These are phyloP conservation scores for Nakazawaea ernobii DNA, from an alignment of 805 yeast species.

Conservation along the genomic window DNA sequence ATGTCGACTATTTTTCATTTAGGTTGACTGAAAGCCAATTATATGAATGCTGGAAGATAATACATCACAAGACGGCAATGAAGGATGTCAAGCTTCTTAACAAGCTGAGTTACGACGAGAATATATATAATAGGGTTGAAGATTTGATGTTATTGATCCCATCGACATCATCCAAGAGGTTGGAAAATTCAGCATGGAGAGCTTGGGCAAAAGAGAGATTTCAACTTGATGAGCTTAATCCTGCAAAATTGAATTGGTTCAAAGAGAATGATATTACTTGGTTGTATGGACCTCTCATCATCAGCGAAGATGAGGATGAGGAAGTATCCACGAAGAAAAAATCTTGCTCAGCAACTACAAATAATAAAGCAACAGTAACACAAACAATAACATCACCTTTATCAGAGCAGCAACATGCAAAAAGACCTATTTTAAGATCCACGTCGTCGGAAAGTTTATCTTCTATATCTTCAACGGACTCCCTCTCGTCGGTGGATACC, in stretches of 20 bases:
- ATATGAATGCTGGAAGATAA: conserved; percentile 36
- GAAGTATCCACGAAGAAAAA: not conserved
- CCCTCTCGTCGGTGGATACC: conserved; percentile 5
- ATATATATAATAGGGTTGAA: conserved; percentile 21
- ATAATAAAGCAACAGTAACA: not conserved
- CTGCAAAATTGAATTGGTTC: conserved; percentile 46
- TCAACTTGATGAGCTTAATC: conserved; percentile 40
- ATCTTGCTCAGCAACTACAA: not conserved
- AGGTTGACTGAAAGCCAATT: conserved; percentile 29
- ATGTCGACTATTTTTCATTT: conserved; percentile 36
- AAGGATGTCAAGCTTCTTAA: conserved; percentile 26
- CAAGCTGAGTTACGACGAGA: conserved; percentile 18
- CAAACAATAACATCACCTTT: not conserved
- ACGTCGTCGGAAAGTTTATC: conserved; percentile 8
- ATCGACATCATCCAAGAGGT: conserved; percentile 33
- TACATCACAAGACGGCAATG: conserved; percentile 28
- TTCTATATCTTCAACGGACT: conserved; percentile 3
- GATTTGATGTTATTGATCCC: conserved; percentile 28
- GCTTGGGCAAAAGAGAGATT: conserved; percentile 86
- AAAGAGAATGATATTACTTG: conserved; percentile 50
- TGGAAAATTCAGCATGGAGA: conserved; percentile 88
- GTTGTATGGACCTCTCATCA: conserved; percentile 44
- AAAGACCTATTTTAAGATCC: not conserved
- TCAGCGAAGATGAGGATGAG: conserved; percentile 11
- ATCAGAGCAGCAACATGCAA: not conserved